Evolutionary conservation across 2,329 filamentous ascomycete species (phyloP), one percentile per base, ranked within the genome.

Genomic region (Aspergillus chevalieri): DNA sequence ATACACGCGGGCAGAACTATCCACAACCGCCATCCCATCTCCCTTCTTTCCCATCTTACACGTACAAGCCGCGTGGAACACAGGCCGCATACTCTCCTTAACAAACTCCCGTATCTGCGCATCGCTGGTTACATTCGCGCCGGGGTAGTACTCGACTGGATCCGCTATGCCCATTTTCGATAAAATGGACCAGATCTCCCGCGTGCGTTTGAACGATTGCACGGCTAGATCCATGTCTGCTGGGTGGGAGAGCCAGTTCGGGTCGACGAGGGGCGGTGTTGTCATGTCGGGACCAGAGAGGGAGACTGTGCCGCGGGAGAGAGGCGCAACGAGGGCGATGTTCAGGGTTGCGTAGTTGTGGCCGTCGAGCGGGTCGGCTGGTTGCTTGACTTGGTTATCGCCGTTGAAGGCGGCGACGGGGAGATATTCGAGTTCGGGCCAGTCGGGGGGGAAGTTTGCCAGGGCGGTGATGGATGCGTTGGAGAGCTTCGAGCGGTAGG

Each of bases 141-240:
- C 68, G 0, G 74, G 67, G 50, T 62, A 61, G 38, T 58, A 49
- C 55, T 74, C 70, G 0, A 54, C 41, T 44, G 57, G 47, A 65
- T 63, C 33, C 34, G 46, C 45, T 47, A 58, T 44, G 56, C 52
- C 53, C 21, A 51, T 22, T 22, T 49, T 53, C 5, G 49, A 66
- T 9, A 56, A 46, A 21, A 57, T 54, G 6, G 51, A 47, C 55
- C 58, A 72, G 2, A 69, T 57, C 21, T 72, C 49, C 0, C 77
- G 69, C 0, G 65, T 53, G 2, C 76, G 70, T 43, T 70, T 71
- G 54, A 72, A 71, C 0, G 61, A 61, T 0, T 67, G 65, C 6
- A 79, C 54, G 7, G 67, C 71, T 1, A 78, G 58, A 8, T 76
- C 71, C 19, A 64, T 52, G 43, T 79, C 77, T 0, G 65, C 59